Evolutionary conservation across 1,284 basidiomycete genomes (phyloP).

Genomic region (Pascua guehoae): DNA sequence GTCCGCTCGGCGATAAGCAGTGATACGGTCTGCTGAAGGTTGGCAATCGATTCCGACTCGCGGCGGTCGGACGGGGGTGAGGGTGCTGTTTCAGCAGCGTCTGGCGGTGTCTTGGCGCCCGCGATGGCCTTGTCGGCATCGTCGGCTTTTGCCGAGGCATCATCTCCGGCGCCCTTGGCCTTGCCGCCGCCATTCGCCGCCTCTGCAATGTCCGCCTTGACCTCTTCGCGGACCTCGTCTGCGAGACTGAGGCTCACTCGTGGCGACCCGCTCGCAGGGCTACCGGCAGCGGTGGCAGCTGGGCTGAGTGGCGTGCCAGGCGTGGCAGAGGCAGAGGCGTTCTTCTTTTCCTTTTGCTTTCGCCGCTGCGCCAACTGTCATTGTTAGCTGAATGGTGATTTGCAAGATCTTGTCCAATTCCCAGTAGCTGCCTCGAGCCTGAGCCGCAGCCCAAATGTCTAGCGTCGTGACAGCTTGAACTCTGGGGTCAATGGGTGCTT

Average conservation of each 20-base stretch:
- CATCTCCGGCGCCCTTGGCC: not conserved
- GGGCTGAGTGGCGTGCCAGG: slow-evolving; percentile 9
- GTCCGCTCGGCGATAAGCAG: slow-evolving; percentile 40
- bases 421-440: too few relatives aligned
- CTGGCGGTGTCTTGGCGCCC: not conserved
- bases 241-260: slow-evolving; percentile 31
- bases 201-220: slow-evolving; percentile 2
- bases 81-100: too few relatives aligned
- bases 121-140: slow-evolving; percentile 1
- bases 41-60: slow-evolving; percentile 6
- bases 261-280: slow-evolving; percentile 17
- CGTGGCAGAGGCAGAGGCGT: slow-evolving; percentile 6
- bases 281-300: slow-evolving; percentile 3
- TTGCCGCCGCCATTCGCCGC: slow-evolving; percentile 1
- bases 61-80: too few relatives aligned
- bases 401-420: too few relatives aligned
- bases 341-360: slow-evolving; percentile 30
- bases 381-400: too few relatives aligned
- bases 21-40: slow-evolving; percentile 39
- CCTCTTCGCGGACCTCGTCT: slow-evolving; percentile 10
- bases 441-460: too few relatives aligned
- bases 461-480: too few relatives aligned
- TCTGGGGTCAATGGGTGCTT: not conserved
- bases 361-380: slow-evolving; percentile 28
- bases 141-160: not conserved